Base-by-base conservation (phyloP, 352 stramenopile genomes). In the Phytophthora multivora region DNA sequence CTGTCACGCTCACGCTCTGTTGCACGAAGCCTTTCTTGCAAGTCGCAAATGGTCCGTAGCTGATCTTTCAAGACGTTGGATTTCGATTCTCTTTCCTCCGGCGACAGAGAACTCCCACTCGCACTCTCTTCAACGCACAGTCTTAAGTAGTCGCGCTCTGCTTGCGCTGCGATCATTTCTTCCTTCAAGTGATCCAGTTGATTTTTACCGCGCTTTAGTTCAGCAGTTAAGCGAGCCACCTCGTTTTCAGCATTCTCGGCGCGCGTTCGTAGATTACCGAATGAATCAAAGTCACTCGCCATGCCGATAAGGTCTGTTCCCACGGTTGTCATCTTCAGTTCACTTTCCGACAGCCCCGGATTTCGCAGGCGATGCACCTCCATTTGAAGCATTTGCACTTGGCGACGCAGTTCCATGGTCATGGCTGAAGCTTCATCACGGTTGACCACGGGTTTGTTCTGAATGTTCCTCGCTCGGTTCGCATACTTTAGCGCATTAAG, bases 401-500 rank as follows among this genome's bases (percentile, higher is more conserved):
- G 87, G 3, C 82, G 83, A 16, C 84, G 82, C 45, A 95, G 67
- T 52, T 93, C 87, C 11, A 85, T 72, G 0, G 83, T 88, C 63
- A 93, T 66, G 5, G 79, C 76, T 16, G 87, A 94, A 4, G 73
- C 73, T 62, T 93, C 83, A 42, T 96, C 87, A 28, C 87, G 84
- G 55, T 96, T 96, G 9, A 96, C 86, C 15, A 96, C 78, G 1
- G 87, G 80, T 40, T 95, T 94, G 72, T 96, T 96, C 64, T 92
- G 85, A 61, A 96, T 97, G 57, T 97, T 97, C 16, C 89, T 73
- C 4, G 90, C 90, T 38, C 91, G 88, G 47, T 97, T 96, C 5
- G 91, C 90, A 77, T 97, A 98, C 63, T 96, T 95, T 31, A 98
- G 75, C 3, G 93, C 93, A 62, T 95, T 97, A 30, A 97, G 54